Conservation (phyloP, 2,329 filamentous ascomycete genomes). For the Pseudocercospora crystallina region DNA sequence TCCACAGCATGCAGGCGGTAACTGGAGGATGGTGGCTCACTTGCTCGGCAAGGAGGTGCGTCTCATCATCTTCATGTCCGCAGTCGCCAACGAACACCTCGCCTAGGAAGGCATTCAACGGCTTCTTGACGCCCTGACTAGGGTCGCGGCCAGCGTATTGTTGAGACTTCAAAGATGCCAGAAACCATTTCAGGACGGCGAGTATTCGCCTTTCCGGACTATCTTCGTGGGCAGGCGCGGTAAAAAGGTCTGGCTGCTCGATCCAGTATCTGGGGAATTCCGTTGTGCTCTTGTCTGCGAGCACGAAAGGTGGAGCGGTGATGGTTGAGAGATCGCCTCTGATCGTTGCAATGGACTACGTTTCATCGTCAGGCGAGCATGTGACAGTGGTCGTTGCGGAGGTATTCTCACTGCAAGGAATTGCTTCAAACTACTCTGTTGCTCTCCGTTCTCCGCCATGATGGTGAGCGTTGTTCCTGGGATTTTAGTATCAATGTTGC, state of each 20-base stretch:
- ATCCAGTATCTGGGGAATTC: slow-evolving; percentile 50
- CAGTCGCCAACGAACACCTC: slow-evolving; percentile 46
- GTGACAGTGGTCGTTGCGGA: too few relatives aligned
- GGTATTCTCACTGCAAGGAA: slow-evolving; percentile 28
- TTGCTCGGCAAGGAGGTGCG: slow-evolving; percentile 45
- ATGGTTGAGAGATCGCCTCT: slow-evolving; percentile 49
- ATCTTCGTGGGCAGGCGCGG: slow-evolving; percentile 44
- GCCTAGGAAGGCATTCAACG: slow-evolving; percentile 50
- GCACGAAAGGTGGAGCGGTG: slow-evolving; percentile 48
- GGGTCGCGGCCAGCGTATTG: slow-evolving; percentile 48
- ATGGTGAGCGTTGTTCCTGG: neutral
- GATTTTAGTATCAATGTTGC: too few relatives aligned
- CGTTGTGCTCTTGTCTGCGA: slow-evolving; percentile 46
- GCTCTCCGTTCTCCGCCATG: slow-evolving; percentile 24
- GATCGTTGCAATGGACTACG: slow-evolving; percentile 46
- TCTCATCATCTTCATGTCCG: slow-evolving; percentile 40
- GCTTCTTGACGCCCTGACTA: slow-evolving; percentile 50
- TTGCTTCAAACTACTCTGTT: slow-evolving; percentile 30
- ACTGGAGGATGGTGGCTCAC: slow-evolving; percentile 49
- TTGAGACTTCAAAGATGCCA: slow-evolving; percentile 48
- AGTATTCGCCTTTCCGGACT: slow-evolving; percentile 44
- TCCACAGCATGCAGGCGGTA: slow-evolving; percentile 50
- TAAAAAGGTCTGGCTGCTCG: slow-evolving; percentile 47
- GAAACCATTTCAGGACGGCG: slow-evolving; percentile 51
- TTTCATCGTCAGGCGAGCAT: neutral